Conservation (phyloP, 352 stramenopile species). For the Phytophthora tentaculata region DNA sequence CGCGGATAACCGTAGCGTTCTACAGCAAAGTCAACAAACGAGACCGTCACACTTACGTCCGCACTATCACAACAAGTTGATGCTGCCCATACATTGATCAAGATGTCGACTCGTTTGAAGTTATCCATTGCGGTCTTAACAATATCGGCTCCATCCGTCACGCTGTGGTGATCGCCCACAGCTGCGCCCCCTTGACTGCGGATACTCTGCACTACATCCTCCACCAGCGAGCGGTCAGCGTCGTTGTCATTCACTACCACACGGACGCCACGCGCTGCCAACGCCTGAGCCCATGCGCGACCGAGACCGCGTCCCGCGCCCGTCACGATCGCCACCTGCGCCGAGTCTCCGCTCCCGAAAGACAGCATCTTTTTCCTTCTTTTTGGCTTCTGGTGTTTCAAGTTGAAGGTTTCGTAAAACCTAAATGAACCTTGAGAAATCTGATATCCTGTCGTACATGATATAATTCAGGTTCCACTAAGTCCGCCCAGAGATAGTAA, state of each 20-base stretch:
- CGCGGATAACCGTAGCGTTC: slow-evolving; percentile 75
- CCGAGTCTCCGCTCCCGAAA: slow-evolving; percentile 51
- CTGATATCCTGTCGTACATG: too few relatives aligned
- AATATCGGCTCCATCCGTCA: slow-evolving; percentile 53
- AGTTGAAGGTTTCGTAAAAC: slow-evolving; percentile 40
- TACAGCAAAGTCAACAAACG: slow-evolving; percentile 29
- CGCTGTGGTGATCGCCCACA: slow-evolving; percentile 55
- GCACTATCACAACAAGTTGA: slow-evolving; percentile 7
- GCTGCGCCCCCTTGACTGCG: slow-evolving; percentile 45
- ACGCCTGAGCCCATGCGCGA: slow-evolving; percentile 53
- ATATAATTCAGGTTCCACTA: too few relatives aligned
- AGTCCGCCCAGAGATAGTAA: too few relatives aligned
- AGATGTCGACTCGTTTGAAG: slow-evolving; percentile 70
- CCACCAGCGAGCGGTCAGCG: slow-evolving; percentile 48
- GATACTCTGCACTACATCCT: slow-evolving; percentile 52
- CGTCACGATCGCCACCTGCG: slow-evolving; percentile 73
- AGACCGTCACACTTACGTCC: slow-evolving; percentile 20
- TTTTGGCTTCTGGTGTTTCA: slow-evolving; percentile 6
- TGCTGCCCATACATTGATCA: slow-evolving; percentile 66
- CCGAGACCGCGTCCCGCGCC: slow-evolving; percentile 59
- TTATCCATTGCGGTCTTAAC: slow-evolving; percentile 50
- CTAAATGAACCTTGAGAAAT: too few relatives aligned
- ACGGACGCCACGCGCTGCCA: slow-evolving; percentile 53
- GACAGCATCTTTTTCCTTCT: slow-evolving; percentile 34
- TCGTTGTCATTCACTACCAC: slow-evolving; percentile 80